Evolutionary conservation across 805 yeast species (phyloP).

Genomic region (Pichia thaimueangensis): DNA sequence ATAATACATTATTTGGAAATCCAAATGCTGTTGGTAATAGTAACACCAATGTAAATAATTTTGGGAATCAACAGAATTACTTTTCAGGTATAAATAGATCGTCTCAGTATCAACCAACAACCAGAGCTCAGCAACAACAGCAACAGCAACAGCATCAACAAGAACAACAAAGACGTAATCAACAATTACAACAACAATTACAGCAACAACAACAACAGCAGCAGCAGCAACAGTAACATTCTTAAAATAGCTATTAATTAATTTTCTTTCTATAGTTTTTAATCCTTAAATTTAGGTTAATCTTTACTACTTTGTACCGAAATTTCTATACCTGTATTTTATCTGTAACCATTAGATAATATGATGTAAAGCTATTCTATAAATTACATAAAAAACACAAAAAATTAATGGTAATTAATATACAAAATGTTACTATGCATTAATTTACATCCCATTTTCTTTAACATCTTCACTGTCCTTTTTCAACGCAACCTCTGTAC

Average conservation of each 20-base stretch:
- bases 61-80: constrained; percentile 4
- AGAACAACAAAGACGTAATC: constrained; percentile 7
- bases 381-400: constrained; percentile 3
- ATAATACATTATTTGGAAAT: constrained; percentile 9
- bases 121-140: constrained; percentile 27
- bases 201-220: background rate
- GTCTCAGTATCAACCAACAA: constrained; percentile 23
- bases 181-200: background rate
- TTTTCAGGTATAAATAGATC: constrained; percentile 4
- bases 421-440: too few species aligned
- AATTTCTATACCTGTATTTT: too few species aligned
- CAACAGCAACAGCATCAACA: constrained; percentile 9
- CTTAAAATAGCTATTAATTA: too few species aligned
- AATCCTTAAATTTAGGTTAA: too few species aligned
- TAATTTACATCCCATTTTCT: too few species aligned
- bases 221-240: background rate
- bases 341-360: too few species aligned
- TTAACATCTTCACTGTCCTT: background rate
- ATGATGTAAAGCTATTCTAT: constrained; percentile 2
- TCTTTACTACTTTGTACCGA: too few species aligned
- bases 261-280: too few species aligned
- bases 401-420: too few species aligned
- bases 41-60: background rate
- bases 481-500: constrained; percentile 6
- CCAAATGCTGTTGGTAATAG: background rate